Evolutionary conservation across 1,139 yeast species (phyloP).

Genomic region (Sugiyamaella neomexicana): DNA sequence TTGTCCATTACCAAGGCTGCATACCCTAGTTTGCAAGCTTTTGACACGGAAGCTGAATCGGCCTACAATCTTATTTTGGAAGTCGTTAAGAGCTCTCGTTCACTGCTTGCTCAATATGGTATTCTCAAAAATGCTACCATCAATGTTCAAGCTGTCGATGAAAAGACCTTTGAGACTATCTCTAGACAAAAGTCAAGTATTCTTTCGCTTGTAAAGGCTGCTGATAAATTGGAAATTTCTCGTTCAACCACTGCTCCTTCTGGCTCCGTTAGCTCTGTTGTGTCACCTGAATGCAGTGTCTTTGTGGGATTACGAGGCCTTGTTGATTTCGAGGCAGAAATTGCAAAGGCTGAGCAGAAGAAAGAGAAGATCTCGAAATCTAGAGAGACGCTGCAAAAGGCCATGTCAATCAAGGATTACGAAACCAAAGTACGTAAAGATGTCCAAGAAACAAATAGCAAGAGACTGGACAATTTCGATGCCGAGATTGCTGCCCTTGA

Average conservation of each 20-base stretch:
- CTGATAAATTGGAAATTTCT: conserved; percentile 64
- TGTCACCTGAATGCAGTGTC: conserved; percentile 78
- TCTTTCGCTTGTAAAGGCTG: conserved; percentile 88
- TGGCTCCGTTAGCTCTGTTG: conserved; percentile 86
- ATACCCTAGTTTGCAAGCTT: conserved; percentile 68
- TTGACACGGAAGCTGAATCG: conserved; percentile 61
- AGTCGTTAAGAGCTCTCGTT: conserved; percentile 88
- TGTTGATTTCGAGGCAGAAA: conserved; percentile 88
- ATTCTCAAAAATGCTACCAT: conserved; percentile 86
- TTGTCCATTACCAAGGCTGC: conserved; percentile 75
- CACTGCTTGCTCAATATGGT: conserved; percentile 84
- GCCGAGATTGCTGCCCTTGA: conserved; percentile 83
- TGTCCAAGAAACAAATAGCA: conserved; percentile 74
- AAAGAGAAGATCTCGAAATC: conserved; percentile 55
- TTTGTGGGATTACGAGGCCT: conserved; percentile 93
- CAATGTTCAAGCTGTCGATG: conserved; percentile 66
- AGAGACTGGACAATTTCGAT: conserved; percentile 64
- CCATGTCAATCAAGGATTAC: conserved; percentile 73
- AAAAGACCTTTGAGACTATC: conserved; percentile 54
- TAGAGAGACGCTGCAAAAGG: conserved; percentile 55
- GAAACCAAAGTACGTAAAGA: conserved; percentile 79
- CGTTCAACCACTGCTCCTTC: conserved; percentile 59
- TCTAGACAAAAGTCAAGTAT: conserved; percentile 76
- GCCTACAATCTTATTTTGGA: conserved; percentile 84
- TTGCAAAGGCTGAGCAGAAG: conserved; percentile 76